Evolutionary conservation across 2,329 filamentous ascomycete species (phyloP).

Genomic region (Harringtonia lauricola): DNA sequence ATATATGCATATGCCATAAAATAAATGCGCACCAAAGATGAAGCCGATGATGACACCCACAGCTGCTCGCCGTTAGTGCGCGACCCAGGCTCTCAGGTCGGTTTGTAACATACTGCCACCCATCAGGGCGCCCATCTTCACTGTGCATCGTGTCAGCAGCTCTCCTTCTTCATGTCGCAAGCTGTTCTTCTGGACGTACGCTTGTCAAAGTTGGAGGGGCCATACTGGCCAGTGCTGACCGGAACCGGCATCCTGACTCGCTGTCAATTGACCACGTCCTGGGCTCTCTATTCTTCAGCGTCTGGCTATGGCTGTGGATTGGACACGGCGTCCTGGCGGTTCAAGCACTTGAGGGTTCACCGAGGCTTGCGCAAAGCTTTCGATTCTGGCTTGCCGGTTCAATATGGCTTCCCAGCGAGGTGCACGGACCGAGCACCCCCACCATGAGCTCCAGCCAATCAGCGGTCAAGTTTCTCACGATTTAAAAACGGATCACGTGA

Average conservation of each 20-base stretch:
- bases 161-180: neutral
- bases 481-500: too few species aligned
- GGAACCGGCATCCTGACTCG: constrained; percentile 21
- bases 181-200: constrained; percentile 24
- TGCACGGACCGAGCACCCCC: neutral
- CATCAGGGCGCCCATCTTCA: constrained; percentile 99
- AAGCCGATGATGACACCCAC: constrained; percentile 96
- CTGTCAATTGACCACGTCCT: neutral
- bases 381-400: neutral
- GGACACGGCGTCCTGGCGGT: too few species aligned
- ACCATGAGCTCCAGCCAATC: neutral
- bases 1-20: too few species aligned
- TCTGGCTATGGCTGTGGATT: too few species aligned
- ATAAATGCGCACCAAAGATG: constrained; percentile 69
- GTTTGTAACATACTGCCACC: constrained; percentile 67
- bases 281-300: too few species aligned
- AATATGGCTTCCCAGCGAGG: neutral
- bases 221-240: constrained; percentile 19
- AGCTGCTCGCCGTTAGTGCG: constrained; percentile 43
- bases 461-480: too few species aligned
- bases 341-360: too few species aligned
- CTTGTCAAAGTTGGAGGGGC: constrained; percentile 44
- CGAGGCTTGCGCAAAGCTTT: neutral
- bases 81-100: neutral
- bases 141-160: constrained; percentile 30